Evolutionary conservation across 345 rosid species (phyloP), one percentile per base, ranked within the genome.

Genomic region (Acer negundo): DNA sequence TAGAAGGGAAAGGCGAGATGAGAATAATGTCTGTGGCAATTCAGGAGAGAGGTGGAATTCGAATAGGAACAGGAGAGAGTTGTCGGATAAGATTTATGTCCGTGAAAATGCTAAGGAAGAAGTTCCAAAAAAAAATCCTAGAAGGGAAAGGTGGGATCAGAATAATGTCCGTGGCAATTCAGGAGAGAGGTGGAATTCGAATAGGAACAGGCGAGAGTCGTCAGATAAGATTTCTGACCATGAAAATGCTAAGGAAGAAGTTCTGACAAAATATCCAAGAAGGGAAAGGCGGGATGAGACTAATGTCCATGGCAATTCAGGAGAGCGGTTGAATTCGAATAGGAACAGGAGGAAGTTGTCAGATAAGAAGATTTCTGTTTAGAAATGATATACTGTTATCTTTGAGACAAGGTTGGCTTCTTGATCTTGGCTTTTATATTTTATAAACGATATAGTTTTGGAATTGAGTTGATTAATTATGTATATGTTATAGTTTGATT

Each of bases 331-430:
- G 20, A 75, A 67, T 67, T 75, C 1, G 20, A 22, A 8, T 15
- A 53, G 55, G 68, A 46, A 55, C 67, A 19, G 22, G 10, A 49
- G 53, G 51, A 67, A 62, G 12, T 35, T 31, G 0, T 13, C 55
- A 38, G 40, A 67, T 62, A 75, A 53, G 72, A 67, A 15, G 26
- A 38, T 28, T 31, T 53, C 72, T 53, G 53, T 38, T 66, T 75
- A 51, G 40, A 51, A 20, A 75, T 12, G 31, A 24, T 64, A 1
- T 11, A 6, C 6, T 74, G 77, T 35, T n/a, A 26, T 28, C 62
- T n/a, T 69, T 49, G 62, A 22, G 16, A 55, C 72, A 38, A 53
- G 65, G 38, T 75, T 55, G 35, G 65, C 44, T 47, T 65, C 63
- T 75, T 38, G 70, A 47, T n/a, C 62, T 15, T 11, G 46, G 7